Base-by-base conservation (phyloP, 805 yeast species). In the Lipomyces yamadae region DNA sequence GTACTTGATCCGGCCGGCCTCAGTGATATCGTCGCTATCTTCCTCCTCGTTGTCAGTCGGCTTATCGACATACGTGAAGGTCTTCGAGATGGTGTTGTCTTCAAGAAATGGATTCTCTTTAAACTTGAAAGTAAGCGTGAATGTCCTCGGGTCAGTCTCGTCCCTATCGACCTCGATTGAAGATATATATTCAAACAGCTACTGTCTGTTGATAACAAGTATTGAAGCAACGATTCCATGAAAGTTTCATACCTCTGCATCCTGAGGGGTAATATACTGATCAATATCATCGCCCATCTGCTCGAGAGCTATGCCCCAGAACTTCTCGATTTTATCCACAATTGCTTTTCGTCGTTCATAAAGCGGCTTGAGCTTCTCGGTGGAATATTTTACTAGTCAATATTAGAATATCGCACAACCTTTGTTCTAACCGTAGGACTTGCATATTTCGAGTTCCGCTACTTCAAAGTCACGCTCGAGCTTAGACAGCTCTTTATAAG, bases 291-390 rank as follows among this genome's bases (percentile, higher is more conserved):
- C 97, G 61, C 90, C 89, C 73, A 89, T 89, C 74, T 90, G 91
- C 1, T 93, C 92, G 10, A 94, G 78, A 0, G 90, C 97, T 62
- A 89, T 84, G 73, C 90, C 88, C 98, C 98, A 94, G 77, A 94
- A 92, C 70, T 85, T 85, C 1, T 93, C 92, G 55, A 92, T 84
- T 3, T 81, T 76, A 3, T 72, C 64, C 15, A 88, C 80, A n/a
- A 83, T 78, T 5, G 73, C 79, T 32, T 90, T 81, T 72, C 98
- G 81, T 65, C 83, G 77, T 4, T 75, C 80, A 74, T 86, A 91
- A 6, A 90, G 80, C 24, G 86, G 84, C 69, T 83, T 84, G 6
- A 91, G 83, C 37, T 83, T 66, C 64, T 70, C 65, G 32, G 69
- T 63, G 11, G 70, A 70, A 48, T 61, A 69, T 37, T 64, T 68